Evolutionary conservation across 352 stramenopile genomes (phyloP).

Genomic region (Phytopythium litorale): DNA sequence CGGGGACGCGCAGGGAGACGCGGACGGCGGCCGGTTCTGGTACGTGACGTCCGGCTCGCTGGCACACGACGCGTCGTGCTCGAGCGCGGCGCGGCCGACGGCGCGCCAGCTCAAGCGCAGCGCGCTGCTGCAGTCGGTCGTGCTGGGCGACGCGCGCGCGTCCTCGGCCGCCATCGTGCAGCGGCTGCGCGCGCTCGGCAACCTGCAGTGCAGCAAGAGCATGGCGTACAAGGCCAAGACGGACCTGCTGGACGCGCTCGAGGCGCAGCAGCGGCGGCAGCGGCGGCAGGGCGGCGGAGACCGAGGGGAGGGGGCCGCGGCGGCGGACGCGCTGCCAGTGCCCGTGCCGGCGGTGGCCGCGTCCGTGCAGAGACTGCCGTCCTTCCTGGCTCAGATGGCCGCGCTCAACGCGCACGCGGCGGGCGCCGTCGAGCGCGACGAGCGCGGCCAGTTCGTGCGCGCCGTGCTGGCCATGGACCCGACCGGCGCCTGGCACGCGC

Average conservation of each 20-base stretch:
- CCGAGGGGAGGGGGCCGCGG: not conserved
- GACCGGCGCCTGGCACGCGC: slow-evolving; percentile 33
- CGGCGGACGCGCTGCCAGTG: not conserved
- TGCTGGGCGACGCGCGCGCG: slow-evolving; percentile 35
- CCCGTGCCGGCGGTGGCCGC: slow-evolving; percentile 7
- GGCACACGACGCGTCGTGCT: slow-evolving; percentile 28
- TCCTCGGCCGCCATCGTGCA: slow-evolving; percentile 36
- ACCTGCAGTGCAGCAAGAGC: slow-evolving; percentile 43
- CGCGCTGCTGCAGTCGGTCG: slow-evolving; percentile 30
- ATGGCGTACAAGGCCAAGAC: slow-evolving; percentile 60
- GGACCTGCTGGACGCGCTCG: slow-evolving; percentile 37
- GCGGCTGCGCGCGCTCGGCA: slow-evolving; percentile 22
- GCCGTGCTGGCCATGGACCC: slow-evolving; percentile 39
- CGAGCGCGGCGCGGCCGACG: slow-evolving; percentile 37
- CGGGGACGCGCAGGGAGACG: not conserved
- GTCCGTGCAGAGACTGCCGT: slow-evolving; percentile 32
- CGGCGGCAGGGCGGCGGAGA: not conserved
- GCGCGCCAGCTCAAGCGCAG: slow-evolving; percentile 38
- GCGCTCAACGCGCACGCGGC: slow-evolving; percentile 31
- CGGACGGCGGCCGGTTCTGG: slow-evolving; percentile 22
- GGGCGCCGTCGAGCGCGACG: slow-evolving; percentile 26
- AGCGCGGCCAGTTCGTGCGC: slow-evolving; percentile 19
- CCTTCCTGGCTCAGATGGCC: slow-evolving; percentile 34
- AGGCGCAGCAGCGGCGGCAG: slow-evolving; percentile 16
- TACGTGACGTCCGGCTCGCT: slow-evolving; percentile 50